Percentiles rank a stretch among this genome's conserved stretches.
phyloP scores from a whole-genome alignment of 31 red algal species.

The Asparagopsis taxiformis region DNA sequence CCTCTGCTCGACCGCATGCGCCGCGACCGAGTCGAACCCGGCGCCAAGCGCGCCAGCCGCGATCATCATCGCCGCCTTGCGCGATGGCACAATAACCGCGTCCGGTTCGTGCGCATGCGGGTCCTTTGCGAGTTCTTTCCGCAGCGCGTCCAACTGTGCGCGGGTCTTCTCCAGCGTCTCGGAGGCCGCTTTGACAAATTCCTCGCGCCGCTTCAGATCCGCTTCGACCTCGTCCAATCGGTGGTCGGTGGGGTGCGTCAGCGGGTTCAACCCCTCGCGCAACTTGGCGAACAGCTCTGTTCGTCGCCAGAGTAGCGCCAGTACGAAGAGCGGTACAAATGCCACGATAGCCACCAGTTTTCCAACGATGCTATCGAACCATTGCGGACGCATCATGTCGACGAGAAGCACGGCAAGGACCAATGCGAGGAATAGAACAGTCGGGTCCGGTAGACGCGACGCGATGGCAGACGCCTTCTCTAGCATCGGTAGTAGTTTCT shows the following conservation, averaged over 20 bases:
- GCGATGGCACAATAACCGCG: slow-evolving; percentile 55
- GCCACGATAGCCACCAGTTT: slow-evolving; percentile 24
- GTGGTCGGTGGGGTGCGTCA: slow-evolving; percentile 56
- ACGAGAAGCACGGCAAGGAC: slow-evolving; percentile 33
- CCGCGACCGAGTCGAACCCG: slow-evolving; percentile 33
- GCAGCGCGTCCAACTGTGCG: slow-evolving; percentile 48
- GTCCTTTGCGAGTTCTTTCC: slow-evolving; percentile 65
- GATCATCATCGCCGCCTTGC: slow-evolving; percentile 63
- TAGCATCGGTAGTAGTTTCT: slow-evolving; percentile 22
- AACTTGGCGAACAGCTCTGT: slow-evolving; percentile 58
- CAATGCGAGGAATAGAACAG: slow-evolving; percentile 39
- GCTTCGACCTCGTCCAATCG: slow-evolving; percentile 50
- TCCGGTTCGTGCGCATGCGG: slow-evolving; percentile 16
- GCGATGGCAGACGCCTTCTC: slow-evolving; percentile 50
- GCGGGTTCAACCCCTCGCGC: slow-evolving; percentile 36
- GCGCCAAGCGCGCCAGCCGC: slow-evolving; percentile 58
- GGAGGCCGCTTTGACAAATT: slow-evolving; percentile 23
- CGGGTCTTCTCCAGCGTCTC: slow-evolving; percentile 44
- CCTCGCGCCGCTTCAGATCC: slow-evolving; percentile 52
- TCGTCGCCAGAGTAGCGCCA: slow-evolving; percentile 57
- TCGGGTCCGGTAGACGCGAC: slow-evolving; percentile 38
- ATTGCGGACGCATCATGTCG: slow-evolving; percentile 41
- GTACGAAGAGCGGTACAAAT: slow-evolving; percentile 45
- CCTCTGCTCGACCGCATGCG: slow-evolving; percentile 50
- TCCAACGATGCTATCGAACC: slow-evolving; percentile 28